Conservation (phyloP, 805 yeast genomes). For the Saccharomyces kudriavzevii region DNA sequence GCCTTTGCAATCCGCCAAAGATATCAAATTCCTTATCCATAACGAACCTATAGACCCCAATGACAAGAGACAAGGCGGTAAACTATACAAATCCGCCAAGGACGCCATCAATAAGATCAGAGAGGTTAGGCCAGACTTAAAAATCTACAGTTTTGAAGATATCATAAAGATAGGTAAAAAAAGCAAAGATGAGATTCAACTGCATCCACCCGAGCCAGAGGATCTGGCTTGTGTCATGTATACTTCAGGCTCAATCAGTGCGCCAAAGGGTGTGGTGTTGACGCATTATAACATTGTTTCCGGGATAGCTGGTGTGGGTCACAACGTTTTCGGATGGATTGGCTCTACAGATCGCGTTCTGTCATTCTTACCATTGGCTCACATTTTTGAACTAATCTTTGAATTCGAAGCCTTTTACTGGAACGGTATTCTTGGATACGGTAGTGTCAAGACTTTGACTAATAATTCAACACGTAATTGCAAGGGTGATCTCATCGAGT, state of each 20-base stretch:
- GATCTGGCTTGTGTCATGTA: conserved; percentile 58
- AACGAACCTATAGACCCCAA: conserved; percentile 49
- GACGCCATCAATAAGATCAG: conserved; percentile 51
- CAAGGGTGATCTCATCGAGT: conserved; percentile 78
- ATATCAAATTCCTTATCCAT: conserved; percentile 64
- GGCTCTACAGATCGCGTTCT: conserved; percentile 60
- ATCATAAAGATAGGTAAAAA: conserved; percentile 53
- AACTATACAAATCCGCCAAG: conserved; percentile 46
- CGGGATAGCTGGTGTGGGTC: conserved; percentile 75
- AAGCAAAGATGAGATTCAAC: conserved; percentile 35
- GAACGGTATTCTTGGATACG: conserved; percentile 89
- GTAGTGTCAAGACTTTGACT: conserved; percentile 82
- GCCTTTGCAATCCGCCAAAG: conserved; percentile 62
- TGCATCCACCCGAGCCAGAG: conserved; percentile 39
- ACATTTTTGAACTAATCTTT: conserved; percentile 85
- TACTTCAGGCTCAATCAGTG: conserved; percentile 69
- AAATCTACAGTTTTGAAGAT: conserved; percentile 58
- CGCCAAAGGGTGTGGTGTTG: conserved; percentile 70
- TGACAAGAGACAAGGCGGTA: conserved; percentile 57
- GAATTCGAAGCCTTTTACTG: conserved; percentile 74
- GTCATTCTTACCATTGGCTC: conserved; percentile 91
- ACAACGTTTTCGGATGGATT: conserved; percentile 51
- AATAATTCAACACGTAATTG: conserved; percentile 78
- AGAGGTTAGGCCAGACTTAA: conserved; percentile 68
- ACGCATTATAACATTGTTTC: conserved; percentile 63